Conservation (phyloP, 108 stramenopile species). For the Discostella stelligeroides region DNA sequence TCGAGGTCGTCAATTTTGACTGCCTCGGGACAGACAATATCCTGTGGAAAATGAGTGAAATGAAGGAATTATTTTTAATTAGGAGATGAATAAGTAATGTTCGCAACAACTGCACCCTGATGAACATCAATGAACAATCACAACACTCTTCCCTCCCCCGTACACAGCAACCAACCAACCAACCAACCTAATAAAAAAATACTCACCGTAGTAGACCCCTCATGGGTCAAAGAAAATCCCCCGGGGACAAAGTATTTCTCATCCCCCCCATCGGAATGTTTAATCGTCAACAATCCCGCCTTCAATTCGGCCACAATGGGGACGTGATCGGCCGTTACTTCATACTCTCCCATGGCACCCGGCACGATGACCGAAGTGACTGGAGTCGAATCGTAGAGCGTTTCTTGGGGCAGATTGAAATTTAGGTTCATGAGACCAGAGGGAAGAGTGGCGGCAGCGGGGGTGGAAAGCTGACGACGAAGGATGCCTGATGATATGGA, state of each 20-base stretch:
- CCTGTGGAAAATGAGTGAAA: conserved; percentile 50
- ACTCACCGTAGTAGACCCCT: conserved; percentile 90
- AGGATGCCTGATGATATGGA: conserved; percentile 44
- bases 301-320: conserved; percentile 96
- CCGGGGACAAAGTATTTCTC: conserved; percentile 98
- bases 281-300: conserved; percentile 93
- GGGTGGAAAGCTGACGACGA: conserved; percentile 35
- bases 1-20: conserved; percentile 96
- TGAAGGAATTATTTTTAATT: too few relatives aligned
- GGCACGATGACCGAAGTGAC: conserved; percentile 90
- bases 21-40: conserved; percentile 95
- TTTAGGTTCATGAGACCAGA: conserved; percentile 81
- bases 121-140: too few relatives aligned
- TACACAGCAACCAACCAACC: too few relatives aligned
- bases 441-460: conserved; percentile 46
- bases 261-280: conserved; percentile 85
- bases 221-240: conserved; percentile 94
- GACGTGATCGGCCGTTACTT: conserved; percentile 94
- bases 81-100: too few relatives aligned
- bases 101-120: too few relatives aligned
- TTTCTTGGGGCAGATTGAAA: conserved; percentile 92
- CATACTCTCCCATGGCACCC: conserved; percentile 95
- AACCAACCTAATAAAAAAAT: not conserved
- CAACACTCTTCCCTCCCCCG: too few relatives aligned
- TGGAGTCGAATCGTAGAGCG: conserved; percentile 84